Percentiles rank a stretch among this genome's conserved stretches.
Conservation (phyloP, 768 basidiomycete genomes). For the Suillus clintonianus region DNA sequence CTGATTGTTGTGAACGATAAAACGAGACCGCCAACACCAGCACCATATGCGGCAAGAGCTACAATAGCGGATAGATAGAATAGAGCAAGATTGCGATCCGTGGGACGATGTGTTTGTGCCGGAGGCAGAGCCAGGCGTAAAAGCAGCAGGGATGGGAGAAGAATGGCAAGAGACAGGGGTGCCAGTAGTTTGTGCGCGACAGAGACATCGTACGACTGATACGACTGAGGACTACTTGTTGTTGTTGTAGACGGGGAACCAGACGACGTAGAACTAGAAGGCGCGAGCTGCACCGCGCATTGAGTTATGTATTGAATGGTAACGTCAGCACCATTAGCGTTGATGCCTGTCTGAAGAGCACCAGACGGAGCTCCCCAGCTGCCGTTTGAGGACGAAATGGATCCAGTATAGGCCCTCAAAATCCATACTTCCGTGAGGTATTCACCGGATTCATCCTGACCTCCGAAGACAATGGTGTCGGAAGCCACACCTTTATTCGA, state of each 20-base stretch:
- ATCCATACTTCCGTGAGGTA: slow-evolving; percentile 80
- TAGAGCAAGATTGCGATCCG: slow-evolving; percentile 27
- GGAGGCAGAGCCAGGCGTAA: slow-evolving; percentile 44
- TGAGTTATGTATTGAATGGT: slow-evolving; percentile 55
- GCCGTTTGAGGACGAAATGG: slow-evolving; percentile 53
- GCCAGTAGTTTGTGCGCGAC: slow-evolving; percentile 47
- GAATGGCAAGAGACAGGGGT: slow-evolving; percentile 48
- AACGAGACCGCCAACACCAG: slow-evolving; percentile 64
- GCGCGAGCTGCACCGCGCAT: slow-evolving; percentile 51
- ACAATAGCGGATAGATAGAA: slow-evolving; percentile 41
- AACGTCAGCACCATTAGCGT: slow-evolving; percentile 72
- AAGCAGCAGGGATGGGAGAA: slow-evolving; percentile 44
- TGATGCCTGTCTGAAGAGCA: slow-evolving; percentile 56
- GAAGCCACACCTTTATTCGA: slow-evolving; percentile 45
- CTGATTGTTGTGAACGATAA: slow-evolving; percentile 62
- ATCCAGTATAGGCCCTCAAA: slow-evolving; percentile 69
- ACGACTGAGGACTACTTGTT: slow-evolving; percentile 20
- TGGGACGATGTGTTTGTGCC: slow-evolving; percentile 19
- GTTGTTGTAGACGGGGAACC: slow-evolving; percentile 14
- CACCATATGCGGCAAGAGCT: slow-evolving; percentile 50
- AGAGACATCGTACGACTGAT: slow-evolving; percentile 43
- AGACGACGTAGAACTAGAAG: slow-evolving; percentile 23
- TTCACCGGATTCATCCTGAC: slow-evolving; percentile 63
- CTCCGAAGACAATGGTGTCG: slow-evolving; percentile 81
- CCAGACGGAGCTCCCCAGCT: slow-evolving; percentile 74